A percentile compares a stretch with the other conserved stretches of the same genome.
Conservation (phyloP, 257 asterid species). For the Jacaranda mimosifolia region DNA sequence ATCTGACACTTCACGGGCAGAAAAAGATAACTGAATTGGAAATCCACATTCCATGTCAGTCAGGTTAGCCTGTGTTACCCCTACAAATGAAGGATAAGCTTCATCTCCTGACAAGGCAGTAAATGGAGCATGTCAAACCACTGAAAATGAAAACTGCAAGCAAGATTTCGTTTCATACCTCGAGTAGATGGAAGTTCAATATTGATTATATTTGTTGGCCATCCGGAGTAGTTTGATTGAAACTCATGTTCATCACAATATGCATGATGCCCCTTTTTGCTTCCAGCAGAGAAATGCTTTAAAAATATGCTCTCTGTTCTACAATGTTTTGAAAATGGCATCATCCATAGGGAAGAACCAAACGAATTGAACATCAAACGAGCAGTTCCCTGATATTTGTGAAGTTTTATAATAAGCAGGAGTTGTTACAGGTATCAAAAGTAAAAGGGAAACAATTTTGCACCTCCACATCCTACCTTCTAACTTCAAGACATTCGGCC, state of each 20-base stretch:
- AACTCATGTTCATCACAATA: conserved; percentile 82
- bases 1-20: conserved; percentile 97
- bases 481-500: conserved; percentile 21
- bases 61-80: conserved; percentile 59
- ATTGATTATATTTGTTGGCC: conserved; percentile 95
- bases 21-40: conserved; percentile 89
- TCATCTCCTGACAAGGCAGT: conserved; percentile 64
- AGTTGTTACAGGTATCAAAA: conserved; percentile 45
- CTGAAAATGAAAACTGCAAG: too few species aligned
- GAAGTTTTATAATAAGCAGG: conserved; percentile 48
- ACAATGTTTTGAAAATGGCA: conserved; percentile 94
- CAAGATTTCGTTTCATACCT: conserved; percentile 56
- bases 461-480: background rate
- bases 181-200: conserved; percentile 82
- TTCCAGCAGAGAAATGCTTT: conserved; percentile 74
- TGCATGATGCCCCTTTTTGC: conserved; percentile 62
- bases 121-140: conserved; percentile 34
- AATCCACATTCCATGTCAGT: conserved; percentile 78
- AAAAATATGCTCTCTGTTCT: conserved; percentile 73
- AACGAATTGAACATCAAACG: conserved; percentile 96
- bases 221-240: conserved; percentile 84
- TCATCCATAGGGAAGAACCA: conserved; percentile 95
- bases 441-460: conserved; percentile 34
- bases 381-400: conserved; percentile 98
- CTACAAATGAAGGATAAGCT: conserved; percentile 81